phyloP scores from a whole-genome alignment of 495 filamentous ascomycete genomes.

The Penicillium psychrofluorescens region DNA sequence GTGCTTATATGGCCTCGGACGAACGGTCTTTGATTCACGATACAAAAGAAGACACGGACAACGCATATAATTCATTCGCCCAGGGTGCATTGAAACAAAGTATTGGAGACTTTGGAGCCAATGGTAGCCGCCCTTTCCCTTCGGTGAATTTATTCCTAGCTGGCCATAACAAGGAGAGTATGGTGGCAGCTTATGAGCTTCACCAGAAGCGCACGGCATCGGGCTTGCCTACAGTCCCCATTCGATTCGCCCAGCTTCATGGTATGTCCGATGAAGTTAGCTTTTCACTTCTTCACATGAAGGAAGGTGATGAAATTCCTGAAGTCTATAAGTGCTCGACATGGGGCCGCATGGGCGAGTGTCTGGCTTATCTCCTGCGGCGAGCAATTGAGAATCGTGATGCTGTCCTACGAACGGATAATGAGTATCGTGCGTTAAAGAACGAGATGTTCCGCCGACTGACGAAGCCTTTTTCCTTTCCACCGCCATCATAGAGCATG shows the following conservation, averaged over 20 bases:
- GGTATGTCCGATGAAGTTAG: slow-evolving; percentile 92
- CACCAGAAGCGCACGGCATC: slow-evolving; percentile 22
- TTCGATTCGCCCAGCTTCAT: slow-evolving; percentile 59
- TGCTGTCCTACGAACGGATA: slow-evolving; percentile 65
- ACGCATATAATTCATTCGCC: slow-evolving; percentile 48
- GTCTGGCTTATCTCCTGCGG: slow-evolving; percentile 80
- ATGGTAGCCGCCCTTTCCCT: slow-evolving; percentile 13
- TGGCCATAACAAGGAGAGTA: slow-evolving; percentile 32
- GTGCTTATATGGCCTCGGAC: slow-evolving; percentile 78
- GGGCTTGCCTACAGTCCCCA: slow-evolving; percentile 25
- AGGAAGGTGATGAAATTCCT: slow-evolving; percentile 33
- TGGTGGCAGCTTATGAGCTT: slow-evolving; percentile 24
- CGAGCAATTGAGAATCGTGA: slow-evolving; percentile 85
- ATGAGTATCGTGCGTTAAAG: slow-evolving; percentile 62
- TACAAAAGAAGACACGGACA: slow-evolving; percentile 69
- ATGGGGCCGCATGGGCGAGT: slow-evolving; percentile 80
- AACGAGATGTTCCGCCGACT: slow-evolving; percentile 56
- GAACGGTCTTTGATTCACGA: slow-evolving; percentile 66
- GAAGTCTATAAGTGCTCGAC: slow-evolving; percentile 77
- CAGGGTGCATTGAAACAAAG: slow-evolving; percentile 30
- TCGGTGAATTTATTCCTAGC: slow-evolving; percentile 36
- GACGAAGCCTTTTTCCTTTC: slow-evolving; percentile 7
- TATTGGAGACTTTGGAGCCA: slow-evolving; percentile 42
- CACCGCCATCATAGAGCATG: too few relatives aligned
- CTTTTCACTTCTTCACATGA: slow-evolving; percentile 57